phyloP scores from a whole-genome alignment of 805 yeast genomes.

The Barnettozyma botsteinii region DNA sequence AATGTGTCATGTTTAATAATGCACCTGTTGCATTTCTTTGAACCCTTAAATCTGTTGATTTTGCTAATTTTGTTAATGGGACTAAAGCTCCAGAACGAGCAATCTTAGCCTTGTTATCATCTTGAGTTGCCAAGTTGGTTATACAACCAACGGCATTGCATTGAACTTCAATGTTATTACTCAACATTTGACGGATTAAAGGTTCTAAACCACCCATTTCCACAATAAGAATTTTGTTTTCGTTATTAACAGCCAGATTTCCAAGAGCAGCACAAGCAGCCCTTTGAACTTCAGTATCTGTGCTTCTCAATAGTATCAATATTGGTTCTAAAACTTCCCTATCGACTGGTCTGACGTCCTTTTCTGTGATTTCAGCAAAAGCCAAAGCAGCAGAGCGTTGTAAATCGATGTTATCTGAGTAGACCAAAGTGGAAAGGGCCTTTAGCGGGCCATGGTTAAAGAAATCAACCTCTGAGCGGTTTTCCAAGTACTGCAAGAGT shows the following conservation, averaged over 20 bases:
- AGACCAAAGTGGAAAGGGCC: constrained; percentile 87
- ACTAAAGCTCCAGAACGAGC: constrained; percentile 95
- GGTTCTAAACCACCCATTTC: constrained; percentile 99
- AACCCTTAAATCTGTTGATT: constrained; percentile 89
- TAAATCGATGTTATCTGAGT: constrained; percentile 89
- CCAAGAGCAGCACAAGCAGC: constrained; percentile 99
- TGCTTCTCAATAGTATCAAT: constrained; percentile 73
- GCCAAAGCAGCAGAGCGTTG: constrained; percentile 98
- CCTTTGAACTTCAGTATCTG: constrained; percentile 92
- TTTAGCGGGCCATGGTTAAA: constrained; percentile 79
- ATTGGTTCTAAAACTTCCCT: constrained; percentile 93
- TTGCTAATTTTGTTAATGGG: constrained; percentile 91
- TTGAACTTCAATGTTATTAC: constrained; percentile 94
- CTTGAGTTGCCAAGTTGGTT: constrained; percentile 96
- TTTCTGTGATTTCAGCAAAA: constrained; percentile 97
- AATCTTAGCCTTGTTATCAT: constrained; percentile 91
- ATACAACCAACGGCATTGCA: constrained; percentile 99
- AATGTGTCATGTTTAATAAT: constrained; percentile 94
- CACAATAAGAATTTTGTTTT: constrained; percentile 86
- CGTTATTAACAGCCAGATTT: constrained; percentile 95
- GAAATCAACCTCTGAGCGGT: constrained; percentile 82
- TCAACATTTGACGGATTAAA: constrained; percentile 94
- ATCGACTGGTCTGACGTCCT: constrained; percentile 85
- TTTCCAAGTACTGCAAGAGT: constrained; percentile 81
- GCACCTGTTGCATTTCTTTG: constrained; percentile 99